Evolutionary conservation across 1,284 basidiomycete species (phyloP), one percentile per base, ranked within the genome.

Genomic region (Cerrena zonata): DNA sequence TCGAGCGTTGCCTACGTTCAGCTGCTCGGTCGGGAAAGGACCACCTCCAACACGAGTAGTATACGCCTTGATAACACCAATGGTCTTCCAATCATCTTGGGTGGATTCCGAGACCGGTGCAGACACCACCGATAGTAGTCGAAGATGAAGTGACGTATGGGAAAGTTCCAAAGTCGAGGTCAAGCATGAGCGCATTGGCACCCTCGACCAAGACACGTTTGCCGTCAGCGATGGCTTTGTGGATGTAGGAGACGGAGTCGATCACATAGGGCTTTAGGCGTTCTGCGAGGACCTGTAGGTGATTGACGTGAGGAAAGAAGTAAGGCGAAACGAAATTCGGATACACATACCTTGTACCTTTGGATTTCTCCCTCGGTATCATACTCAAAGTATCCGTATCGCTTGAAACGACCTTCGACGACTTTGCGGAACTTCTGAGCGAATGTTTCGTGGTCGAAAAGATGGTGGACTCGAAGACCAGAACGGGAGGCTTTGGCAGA

Each of bases 171-270:
- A 92, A 95, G 72, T 99, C 95, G 59, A 99, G 76, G 65, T 99
- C 96, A 57, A 99, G 86, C 94, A 99, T 97, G 56, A 98, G 76
- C 2, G 95, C 95, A 65, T 99, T 99, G 49, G 96, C 95, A 43
- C 95, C 95, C 69, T 99, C 95, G 51, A 98, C 91, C 25, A 99
- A 82, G 44, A 99, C 74, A 42, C 76, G 80, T 72, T 95, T 95
- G 54, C 84, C 83, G 25, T 77, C 68, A 1, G 76, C 69, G 44
- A 99, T 72, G 22, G 93, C 88, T 53, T 84, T 70, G 73, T 97
- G 91, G 51, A 97, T 74, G 73, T 89, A 96, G 10, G 80, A 77
- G 13, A 94, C 81, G 56, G 90, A 89, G 71, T 98, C 91, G 55
- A 91, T 75, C 52, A 99, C 91, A 69, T 89, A 91, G 2, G 96